Percentiles rank a stretch among this genome's conserved stretches.
These are phyloP conservation scores for Fusarium euwallaceae DNA, from an alignment of 2,329 filamentous ascomycete genomes.

Conservation along the genomic window DNA sequence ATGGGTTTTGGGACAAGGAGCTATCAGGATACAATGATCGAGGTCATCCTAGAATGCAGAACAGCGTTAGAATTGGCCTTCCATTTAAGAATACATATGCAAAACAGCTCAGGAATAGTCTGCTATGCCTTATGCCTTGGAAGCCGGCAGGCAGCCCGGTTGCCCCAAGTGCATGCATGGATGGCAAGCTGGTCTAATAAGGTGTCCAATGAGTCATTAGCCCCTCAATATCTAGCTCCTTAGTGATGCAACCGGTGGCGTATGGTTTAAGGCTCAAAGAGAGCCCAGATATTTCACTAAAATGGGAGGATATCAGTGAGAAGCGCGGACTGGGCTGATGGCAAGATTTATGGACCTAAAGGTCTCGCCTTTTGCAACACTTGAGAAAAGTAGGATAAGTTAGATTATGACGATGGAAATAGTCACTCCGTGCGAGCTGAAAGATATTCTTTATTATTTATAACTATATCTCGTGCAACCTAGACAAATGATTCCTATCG, in stretches of 20 bases:
- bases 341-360: not conserved
- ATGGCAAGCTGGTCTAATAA: not conserved
- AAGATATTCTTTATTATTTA: not conserved
- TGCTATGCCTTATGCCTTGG: no score
- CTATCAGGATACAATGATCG: not conserved
- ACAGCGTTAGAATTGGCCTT: not conserved
- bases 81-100: rapidly evolving
- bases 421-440: not conserved
- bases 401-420: not conserved
- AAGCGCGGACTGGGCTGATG: not conserved
- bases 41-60: no score
- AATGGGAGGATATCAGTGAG: not conserved
- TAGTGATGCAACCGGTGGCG: not conserved
- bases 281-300: not conserved
- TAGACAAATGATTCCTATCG: not conserved
- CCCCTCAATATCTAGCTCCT: not conserved
- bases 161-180: not conserved
- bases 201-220: not conserved
- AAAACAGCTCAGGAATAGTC: no score
- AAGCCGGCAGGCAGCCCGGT: not conserved
- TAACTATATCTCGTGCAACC: not conserved
- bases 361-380: not conserved
- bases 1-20: not conserved
- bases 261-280: not conserved
- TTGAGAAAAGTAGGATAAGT: not conserved